phyloP scores from a whole-genome alignment of 108 stramenopile genomes.

The Nitzschia sp. region DNA sequence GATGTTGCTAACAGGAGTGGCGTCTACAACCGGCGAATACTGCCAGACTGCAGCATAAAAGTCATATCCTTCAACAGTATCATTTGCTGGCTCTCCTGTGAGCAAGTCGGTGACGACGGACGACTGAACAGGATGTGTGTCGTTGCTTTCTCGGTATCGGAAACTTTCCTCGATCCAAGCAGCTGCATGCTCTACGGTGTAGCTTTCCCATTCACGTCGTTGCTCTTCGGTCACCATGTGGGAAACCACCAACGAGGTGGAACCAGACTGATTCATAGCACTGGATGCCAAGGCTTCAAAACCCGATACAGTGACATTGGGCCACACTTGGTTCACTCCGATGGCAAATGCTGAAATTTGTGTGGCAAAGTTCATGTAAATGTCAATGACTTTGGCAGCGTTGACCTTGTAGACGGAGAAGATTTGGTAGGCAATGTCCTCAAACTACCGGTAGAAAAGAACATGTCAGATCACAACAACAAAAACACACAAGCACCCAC shows the following conservation, averaged over 20 bases:
- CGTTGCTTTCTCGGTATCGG: background rate
- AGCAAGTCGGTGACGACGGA: background rate
- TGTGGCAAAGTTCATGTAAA: background rate
- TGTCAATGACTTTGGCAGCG: background rate
- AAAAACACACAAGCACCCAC: no score
- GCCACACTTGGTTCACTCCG: slow-evolving; percentile 13
- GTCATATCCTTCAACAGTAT: background rate
- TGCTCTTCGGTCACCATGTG: slow-evolving; percentile 2
- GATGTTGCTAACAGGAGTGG: background rate
- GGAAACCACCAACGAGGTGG: background rate
- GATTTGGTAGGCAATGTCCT: background rate
- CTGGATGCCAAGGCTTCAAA: slow-evolving; percentile 10
- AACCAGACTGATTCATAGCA: background rate
- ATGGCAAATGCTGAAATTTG: background rate
- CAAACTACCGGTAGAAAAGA: background rate
- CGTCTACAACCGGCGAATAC: background rate
- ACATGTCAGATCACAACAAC: no score
- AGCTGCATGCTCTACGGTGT: background rate
- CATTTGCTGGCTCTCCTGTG: background rate
- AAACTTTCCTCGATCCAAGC: background rate
- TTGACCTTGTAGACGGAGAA: background rate
- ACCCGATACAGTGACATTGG: slow-evolving; percentile 18
- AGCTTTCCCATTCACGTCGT: slow-evolving; percentile 1
- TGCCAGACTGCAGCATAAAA: slow-evolving; percentile 2
- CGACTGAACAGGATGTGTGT: background rate